Evolutionary conservation across 2,329 filamentous ascomycete species (phyloP).

Genomic region (Penicillium freii): DNA sequence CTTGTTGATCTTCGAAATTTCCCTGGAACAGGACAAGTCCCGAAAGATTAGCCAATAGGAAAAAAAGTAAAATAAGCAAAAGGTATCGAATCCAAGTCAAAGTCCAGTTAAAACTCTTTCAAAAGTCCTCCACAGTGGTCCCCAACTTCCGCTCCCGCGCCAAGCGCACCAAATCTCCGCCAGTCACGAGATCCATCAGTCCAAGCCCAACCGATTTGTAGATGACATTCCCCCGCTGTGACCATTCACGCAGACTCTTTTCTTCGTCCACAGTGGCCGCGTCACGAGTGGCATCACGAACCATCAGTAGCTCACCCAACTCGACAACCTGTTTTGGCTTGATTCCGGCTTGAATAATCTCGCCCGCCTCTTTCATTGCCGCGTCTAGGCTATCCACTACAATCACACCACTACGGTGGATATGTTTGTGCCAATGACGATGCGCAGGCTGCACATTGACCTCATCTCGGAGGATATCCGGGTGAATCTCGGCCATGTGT

Average conservation of each 20-base stretch:
- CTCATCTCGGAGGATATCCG: constrained; percentile 68
- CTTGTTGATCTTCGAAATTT: constrained; percentile 4
- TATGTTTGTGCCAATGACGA: constrained; percentile 51
- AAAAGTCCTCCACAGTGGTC: constrained; percentile 47
- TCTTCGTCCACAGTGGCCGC: constrained; percentile 36
- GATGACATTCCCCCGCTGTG: constrained; percentile 63
- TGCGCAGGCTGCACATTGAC: constrained; percentile 48
- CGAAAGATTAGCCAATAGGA: neutral
- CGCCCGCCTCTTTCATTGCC: constrained; percentile 78
- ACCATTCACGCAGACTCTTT: constrained; percentile 56
- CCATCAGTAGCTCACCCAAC: constrained; percentile 74
- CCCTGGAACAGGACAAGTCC: neutral
- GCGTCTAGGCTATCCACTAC: constrained; percentile 71
- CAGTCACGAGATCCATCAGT: constrained; percentile 67
- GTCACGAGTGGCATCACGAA: constrained; percentile 52
- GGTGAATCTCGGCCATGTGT: constrained; percentile 79
- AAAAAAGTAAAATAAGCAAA: constrained; percentile 1
- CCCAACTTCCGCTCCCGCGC: constrained; percentile 58
- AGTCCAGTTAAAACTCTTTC: neutral
- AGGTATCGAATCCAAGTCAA: constrained; percentile 12
- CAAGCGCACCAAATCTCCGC: constrained; percentile 56
- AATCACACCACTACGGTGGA: constrained; percentile 58
- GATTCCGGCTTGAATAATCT: constrained; percentile 76
- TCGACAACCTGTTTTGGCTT: constrained; percentile 76
- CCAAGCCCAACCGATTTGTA: constrained; percentile 69